phyloP scores from a whole-genome alignment of 441 rosid genomes.

The Corymbia calophylla region DNA sequence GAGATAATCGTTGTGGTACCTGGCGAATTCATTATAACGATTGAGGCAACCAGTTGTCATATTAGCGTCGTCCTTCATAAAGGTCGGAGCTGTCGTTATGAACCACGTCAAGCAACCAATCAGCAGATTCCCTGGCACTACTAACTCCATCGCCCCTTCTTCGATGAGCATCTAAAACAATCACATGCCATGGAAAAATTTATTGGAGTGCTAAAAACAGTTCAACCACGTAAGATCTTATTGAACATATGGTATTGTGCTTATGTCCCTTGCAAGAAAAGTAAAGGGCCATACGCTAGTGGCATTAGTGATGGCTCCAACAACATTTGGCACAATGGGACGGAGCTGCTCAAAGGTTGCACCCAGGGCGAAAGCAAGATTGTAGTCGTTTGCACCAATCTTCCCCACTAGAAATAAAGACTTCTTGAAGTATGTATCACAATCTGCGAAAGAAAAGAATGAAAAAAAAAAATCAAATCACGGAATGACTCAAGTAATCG shows the following conservation, averaged over 20 bases:
- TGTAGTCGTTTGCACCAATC: neutral
- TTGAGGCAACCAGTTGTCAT: constrained; percentile 4
- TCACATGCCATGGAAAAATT: neutral
- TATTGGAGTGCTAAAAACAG: neutral
- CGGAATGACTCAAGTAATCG: neutral
- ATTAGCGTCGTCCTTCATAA: constrained; percentile 28
- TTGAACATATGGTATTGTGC: neutral
- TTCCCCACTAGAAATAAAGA: neutral
- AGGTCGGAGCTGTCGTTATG: constrained; percentile 30
- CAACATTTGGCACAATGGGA: neutral
- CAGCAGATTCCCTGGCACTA: neutral
- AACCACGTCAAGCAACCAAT: neutral
- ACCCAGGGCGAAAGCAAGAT: neutral
- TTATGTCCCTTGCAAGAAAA: neutral
- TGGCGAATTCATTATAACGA: neutral
- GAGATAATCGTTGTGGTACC: constrained; percentile 26
- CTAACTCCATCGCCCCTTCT: neutral
- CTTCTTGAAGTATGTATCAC: neutral
- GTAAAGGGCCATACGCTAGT: neutral
- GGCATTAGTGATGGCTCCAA: neutral
- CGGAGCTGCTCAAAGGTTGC: neutral
- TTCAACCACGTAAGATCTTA: neutral
- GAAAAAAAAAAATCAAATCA: neutral
- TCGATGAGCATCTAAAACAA: neutral
- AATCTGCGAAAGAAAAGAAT: neutral